Evolutionary conservation across 2,329 filamentous ascomycete genomes (phyloP).

Genomic region (Verticillium dahliae): DNA sequence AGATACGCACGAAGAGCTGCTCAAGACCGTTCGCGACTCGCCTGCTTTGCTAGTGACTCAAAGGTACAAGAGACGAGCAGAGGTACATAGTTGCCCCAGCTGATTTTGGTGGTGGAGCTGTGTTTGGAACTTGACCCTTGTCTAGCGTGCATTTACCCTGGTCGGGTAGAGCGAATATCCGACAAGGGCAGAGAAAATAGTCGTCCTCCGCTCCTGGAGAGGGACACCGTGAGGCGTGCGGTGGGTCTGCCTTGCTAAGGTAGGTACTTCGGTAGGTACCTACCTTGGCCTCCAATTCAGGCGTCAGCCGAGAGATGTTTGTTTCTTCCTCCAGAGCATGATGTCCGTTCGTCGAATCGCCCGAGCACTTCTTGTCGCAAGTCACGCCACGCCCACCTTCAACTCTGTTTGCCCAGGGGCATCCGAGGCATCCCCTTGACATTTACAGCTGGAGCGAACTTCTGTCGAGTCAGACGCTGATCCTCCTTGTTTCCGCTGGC

Average conservation of each 20-base stretch:
- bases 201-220: not conserved
- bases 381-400: not conserved
- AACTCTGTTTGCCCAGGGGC: not conserved
- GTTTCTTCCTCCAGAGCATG: conserved; percentile 1
- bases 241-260: not conserved
- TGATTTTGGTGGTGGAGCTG: too few species aligned
- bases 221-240: not conserved
- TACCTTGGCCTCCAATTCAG: not conserved
- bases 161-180: too few species aligned
- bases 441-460: not conserved
- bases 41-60: too few species aligned
- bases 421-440: not conserved
- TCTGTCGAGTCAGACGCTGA: not conserved
- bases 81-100: too few species aligned
- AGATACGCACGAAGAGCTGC: too few species aligned
- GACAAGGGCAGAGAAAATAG: too few species aligned
- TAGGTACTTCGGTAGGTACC: too few species aligned
- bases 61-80: too few species aligned
- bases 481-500: not conserved
- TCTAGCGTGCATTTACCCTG: too few species aligned
- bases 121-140: too few species aligned
- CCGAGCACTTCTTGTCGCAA: not conserved
- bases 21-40: too few species aligned
- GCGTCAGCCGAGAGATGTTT: conserved; percentile 5
- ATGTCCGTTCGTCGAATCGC: not conserved